Evolutionary conservation across 1,284 basidiomycete species (phyloP).

Genomic region (Pseudozyma hubeiensis): DNA sequence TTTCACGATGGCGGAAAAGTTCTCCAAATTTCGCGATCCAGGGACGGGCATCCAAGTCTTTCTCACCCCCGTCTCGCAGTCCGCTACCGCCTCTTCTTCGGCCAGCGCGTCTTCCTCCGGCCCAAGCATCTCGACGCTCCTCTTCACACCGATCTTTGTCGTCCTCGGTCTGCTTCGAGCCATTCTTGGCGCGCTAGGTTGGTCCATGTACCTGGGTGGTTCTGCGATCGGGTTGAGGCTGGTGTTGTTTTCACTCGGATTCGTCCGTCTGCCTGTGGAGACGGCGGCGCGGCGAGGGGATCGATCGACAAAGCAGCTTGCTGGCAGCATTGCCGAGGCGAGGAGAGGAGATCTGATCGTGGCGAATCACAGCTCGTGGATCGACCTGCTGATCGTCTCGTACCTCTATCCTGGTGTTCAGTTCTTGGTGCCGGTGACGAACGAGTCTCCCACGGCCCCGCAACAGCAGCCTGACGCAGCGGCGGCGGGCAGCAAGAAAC

Average conservation of each 20-base stretch:
- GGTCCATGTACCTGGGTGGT: constrained; percentile 7
- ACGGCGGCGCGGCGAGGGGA: not conserved
- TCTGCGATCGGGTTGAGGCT: constrained; percentile 1
- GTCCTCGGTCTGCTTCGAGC: constrained; percentile 21
- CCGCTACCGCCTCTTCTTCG: constrained; percentile 2
- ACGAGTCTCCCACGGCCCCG: not conserved
- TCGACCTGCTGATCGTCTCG: constrained; percentile 61
- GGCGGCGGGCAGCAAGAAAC: constrained; percentile 13
- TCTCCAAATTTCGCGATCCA: constrained; percentile 46
- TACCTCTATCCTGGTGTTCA: constrained; percentile 39
- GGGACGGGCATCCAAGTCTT: constrained; percentile 57
- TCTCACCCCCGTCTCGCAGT: constrained; percentile 38
- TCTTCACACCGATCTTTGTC: constrained; percentile 24
- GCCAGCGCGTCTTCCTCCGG: not conserved
- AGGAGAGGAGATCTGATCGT: constrained; percentile 59
- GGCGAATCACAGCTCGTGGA: constrained; percentile 59
- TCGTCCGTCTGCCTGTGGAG: constrained; percentile 7
- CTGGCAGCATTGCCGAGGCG: constrained; percentile 15
- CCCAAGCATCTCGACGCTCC: not conserved
- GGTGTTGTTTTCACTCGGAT: constrained; percentile 19
- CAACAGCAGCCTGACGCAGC: not conserved
- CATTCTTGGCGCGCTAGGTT: constrained; percentile 8
- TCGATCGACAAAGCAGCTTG: not conserved
- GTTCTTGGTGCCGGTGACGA: constrained; percentile 29
- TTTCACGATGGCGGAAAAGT: constrained; percentile 49